phyloP scores from a whole-genome alignment of 2,329 filamentous ascomycete species.

The Orbilia quercus region DNA sequence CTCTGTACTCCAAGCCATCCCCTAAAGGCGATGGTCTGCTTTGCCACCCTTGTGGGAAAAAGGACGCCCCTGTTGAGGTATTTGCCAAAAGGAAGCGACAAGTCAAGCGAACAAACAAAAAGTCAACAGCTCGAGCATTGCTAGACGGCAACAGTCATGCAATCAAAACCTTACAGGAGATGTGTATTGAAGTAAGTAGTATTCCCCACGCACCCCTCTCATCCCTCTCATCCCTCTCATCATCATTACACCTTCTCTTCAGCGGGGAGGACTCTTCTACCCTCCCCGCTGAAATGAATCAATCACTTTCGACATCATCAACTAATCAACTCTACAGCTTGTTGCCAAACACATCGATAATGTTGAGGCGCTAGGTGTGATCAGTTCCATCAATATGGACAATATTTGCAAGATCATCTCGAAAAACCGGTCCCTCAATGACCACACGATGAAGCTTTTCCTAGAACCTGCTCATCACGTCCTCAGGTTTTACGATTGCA shows the following conservation, averaged over 20 bases:
- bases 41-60: constrained; percentile 58
- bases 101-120: constrained; percentile 55
- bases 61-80: constrained; percentile 55
- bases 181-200: constrained; percentile 58
- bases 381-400: constrained; percentile 58
- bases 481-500: constrained; percentile 59
- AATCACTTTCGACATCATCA: not conserved
- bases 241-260: no score
- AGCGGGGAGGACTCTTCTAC: no score
- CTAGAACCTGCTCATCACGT: constrained; percentile 56
- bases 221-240: no score
- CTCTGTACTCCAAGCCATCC: constrained; percentile 57
- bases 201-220: no score
- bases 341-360: constrained; percentile 59
- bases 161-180: constrained; percentile 58
- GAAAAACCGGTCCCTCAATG: constrained; percentile 59
- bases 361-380: constrained; percentile 59
- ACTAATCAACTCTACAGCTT: constrained; percentile 45
- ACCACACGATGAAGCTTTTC: constrained; percentile 59
- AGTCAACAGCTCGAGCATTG: constrained; percentile 50
- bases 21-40: constrained; percentile 57
- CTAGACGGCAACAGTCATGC: constrained; percentile 57
- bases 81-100: constrained; percentile 56
- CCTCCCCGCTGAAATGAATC: no score
- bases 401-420: constrained; percentile 60